Evolutionary conservation across 768 basidiomycete species (phyloP).

Genomic region (Sistotremastrum niveocremeum): DNA sequence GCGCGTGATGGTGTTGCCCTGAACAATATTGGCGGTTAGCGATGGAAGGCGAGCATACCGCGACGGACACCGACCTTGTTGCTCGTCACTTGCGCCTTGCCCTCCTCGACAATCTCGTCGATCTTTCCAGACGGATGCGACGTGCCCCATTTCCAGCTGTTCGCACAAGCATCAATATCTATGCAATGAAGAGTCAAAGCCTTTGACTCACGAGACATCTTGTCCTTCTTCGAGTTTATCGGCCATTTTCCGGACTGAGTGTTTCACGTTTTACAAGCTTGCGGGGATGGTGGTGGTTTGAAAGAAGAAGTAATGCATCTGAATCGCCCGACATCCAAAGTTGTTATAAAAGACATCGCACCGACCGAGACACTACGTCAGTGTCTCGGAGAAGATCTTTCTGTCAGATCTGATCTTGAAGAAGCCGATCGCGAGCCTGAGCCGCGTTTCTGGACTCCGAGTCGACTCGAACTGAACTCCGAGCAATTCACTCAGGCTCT

Average conservation of each 20-base stretch:
- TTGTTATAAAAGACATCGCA: too few species aligned
- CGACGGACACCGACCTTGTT: conserved; percentile 22
- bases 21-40: background rate
- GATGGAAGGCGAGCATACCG: background rate
- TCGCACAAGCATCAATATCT: background rate
- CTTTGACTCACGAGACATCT: conserved; percentile 20
- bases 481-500: too few species aligned
- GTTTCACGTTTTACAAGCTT: too few species aligned
- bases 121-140: conserved; percentile 22
- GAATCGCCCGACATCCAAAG: too few species aligned
- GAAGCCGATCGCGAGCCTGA: too few species aligned
- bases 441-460: too few species aligned
- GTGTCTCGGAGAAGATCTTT: too few species aligned
- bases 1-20: conserved; percentile 31
- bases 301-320: too few species aligned
- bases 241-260: conserved; percentile 7
- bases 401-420: too few species aligned
- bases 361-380: too few species aligned
- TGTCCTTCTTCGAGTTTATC: conserved; percentile 20
- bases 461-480: too few species aligned
- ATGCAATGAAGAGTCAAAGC: background rate
- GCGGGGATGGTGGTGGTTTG: too few species aligned
- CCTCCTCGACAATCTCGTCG: conserved; percentile 27
- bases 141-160: conserved; percentile 25
- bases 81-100: conserved; percentile 29